Conservation (phyloP, 208 protist species). For the Polymyxa betae region DNA sequence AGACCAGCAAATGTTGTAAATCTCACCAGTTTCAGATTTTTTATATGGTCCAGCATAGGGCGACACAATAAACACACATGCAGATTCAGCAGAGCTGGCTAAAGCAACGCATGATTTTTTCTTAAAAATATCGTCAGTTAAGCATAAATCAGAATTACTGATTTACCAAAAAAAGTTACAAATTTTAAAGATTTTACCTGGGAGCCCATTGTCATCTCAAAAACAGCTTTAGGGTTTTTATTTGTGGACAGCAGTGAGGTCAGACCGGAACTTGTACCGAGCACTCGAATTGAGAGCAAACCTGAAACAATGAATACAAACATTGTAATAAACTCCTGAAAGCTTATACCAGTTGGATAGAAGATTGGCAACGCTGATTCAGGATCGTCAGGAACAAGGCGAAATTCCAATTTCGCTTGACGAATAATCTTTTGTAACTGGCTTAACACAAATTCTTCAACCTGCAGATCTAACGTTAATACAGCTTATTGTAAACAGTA, state of each 20-base stretch:
- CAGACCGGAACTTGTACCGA: neutral
- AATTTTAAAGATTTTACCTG: neutral
- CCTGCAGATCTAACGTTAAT: neutral
- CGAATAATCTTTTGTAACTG: conserved; percentile 44
- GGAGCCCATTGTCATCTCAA: neutral
- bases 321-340: neutral
- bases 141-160: no score
- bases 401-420: conserved; percentile 17
- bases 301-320: neutral
- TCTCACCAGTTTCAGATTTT: neutral
- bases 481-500: neutral
- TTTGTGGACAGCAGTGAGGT: neutral
- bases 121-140: no score
- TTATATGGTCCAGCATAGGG: neutral
- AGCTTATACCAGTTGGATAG: neutral
- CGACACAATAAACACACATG: conserved; percentile 34
- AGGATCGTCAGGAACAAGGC: neutral
- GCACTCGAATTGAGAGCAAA: conserved; percentile 5
- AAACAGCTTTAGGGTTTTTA: neutral
- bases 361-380: neutral
- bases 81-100: conserved; percentile 2
- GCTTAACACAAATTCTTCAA: conserved; percentile 29
- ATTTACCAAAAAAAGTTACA: neutral
- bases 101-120: neutral
- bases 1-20: no score